phyloP scores from a whole-genome alignment of 1,139 yeast species.

The Debaryomycetaceae sp. region DNA sequence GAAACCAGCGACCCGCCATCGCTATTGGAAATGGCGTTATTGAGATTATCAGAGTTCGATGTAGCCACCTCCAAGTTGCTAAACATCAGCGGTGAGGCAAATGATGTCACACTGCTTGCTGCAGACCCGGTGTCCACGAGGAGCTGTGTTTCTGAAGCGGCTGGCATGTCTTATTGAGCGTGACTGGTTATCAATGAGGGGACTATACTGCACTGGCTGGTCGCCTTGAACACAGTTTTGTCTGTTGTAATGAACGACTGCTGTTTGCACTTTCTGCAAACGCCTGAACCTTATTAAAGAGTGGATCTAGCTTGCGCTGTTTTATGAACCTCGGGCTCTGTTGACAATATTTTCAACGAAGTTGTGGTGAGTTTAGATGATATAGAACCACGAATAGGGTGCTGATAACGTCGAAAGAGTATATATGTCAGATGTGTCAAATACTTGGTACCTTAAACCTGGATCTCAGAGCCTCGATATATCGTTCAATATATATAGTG shows the following conservation, averaged over 20 bases:
- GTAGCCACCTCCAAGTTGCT: conserved; percentile 1
- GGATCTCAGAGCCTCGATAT: too few species aligned
- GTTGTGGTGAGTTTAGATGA: too few species aligned
- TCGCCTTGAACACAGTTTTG: background rate
- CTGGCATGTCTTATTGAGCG: background rate
- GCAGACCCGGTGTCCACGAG: background rate
- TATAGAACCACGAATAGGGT: too few species aligned
- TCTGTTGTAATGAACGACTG: background rate
- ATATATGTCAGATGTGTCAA: too few species aligned
- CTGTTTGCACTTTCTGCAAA: background rate
- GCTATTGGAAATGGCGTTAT: background rate
- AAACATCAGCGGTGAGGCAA: background rate
- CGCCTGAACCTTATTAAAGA: background rate
- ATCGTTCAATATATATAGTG: background rate
- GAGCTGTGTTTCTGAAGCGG: background rate
- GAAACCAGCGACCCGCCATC: background rate
- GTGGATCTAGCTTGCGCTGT: background rate
- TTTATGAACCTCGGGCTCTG: too few species aligned
- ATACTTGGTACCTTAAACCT: too few species aligned
- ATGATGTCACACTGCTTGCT: background rate
- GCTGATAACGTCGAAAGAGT: too few species aligned
- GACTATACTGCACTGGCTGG: background rate
- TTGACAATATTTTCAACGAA: too few species aligned
- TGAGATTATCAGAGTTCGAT: background rate
- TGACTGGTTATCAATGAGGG: background rate